A percentile compares a stretch with the other conserved stretches of the same genome.
phyloP scores from a whole-genome alignment of 768 basidiomycete genomes.

The Gyrodon lividus region DNA sequence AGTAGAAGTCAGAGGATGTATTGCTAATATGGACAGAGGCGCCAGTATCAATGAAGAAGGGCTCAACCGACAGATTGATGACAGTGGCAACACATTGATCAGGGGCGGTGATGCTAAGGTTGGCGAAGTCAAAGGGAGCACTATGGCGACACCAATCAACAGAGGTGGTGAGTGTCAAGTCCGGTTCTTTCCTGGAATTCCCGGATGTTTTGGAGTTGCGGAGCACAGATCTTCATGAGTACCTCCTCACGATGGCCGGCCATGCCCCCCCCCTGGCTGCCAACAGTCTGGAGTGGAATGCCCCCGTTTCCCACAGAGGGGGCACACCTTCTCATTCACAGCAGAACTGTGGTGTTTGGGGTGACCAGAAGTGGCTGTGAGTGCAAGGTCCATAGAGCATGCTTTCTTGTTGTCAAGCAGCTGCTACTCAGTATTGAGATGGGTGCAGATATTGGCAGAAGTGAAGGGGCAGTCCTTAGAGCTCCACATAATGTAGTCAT shows the following conservation, averaged over 20 bases:
- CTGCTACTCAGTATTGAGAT: background rate
- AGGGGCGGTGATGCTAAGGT: background rate
- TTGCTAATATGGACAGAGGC: slow-evolving; percentile 26
- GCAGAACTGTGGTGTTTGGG: background rate
- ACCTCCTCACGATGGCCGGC: background rate
- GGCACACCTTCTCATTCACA: background rate
- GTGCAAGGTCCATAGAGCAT: background rate
- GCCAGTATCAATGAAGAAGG: slow-evolving; percentile 29
- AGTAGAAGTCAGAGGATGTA: slow-evolving; percentile 23
- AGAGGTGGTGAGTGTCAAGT: no score
- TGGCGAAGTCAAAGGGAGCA: no score
- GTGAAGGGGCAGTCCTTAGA: background rate
- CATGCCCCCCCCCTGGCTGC: background rate
- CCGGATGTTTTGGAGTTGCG: no score
- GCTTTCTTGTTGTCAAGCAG: background rate
- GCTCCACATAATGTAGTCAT: background rate
- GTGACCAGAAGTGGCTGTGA: background rate
- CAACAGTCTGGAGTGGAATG: background rate
- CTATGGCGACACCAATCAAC: no score
- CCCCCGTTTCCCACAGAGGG: background rate
- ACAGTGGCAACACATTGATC: background rate
- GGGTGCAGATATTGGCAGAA: background rate
- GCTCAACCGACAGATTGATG: background rate
- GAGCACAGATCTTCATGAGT: background rate
- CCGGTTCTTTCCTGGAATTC: no score